These are phyloP conservation scores for Fusarium sp. DNA, from an alignment of 2,329 filamentous ascomycete species.

Conservation along the genomic window DNA sequence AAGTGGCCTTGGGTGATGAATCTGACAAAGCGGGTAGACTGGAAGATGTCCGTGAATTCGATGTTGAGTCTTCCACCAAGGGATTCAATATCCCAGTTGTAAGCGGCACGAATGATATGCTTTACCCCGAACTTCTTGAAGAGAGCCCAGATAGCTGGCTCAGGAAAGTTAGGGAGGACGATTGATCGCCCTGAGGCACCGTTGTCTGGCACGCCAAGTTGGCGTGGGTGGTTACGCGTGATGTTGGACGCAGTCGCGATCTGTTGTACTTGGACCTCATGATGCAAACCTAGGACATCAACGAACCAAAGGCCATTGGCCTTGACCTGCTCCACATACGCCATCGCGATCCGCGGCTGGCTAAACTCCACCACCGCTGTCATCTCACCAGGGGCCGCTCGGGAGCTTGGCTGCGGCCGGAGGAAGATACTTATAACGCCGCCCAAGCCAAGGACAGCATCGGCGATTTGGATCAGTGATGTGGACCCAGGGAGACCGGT, in stretches of 20 bases:
- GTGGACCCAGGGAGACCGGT: constrained; percentile 7
- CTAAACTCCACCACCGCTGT: too few relatives aligned
- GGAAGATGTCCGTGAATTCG: constrained; percentile 36
- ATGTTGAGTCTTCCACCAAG: constrained; percentile 14
- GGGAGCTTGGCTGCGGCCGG: too few relatives aligned
- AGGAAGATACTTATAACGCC: too few relatives aligned
- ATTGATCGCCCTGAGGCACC: constrained; percentile 29
- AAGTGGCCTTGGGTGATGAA: neutral
- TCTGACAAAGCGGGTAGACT: neutral
- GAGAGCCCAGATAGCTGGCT: constrained; percentile 36
- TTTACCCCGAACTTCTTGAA: constrained; percentile 23
- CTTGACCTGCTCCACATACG: neutral
- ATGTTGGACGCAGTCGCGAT: neutral
- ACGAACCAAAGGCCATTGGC: neutral
- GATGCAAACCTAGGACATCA: neutral
- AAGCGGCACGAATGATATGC: constrained; percentile 11
- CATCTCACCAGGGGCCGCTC: too few relatives aligned
- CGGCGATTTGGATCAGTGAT: too few relatives aligned
- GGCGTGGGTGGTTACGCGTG: neutral
- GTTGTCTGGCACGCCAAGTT: neutral
- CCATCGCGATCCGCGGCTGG: constrained; percentile 37
- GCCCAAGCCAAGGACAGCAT: too few relatives aligned
- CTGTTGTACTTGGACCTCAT: too few relatives aligned
- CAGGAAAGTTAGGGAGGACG: constrained; percentile 33
- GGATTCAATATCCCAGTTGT: accelerated